A percentile compares a stretch with the other conserved stretches of the same genome.
Conservation (phyloP, 148 eudicot species). For the Tetragonia tetragonoides region DNA sequence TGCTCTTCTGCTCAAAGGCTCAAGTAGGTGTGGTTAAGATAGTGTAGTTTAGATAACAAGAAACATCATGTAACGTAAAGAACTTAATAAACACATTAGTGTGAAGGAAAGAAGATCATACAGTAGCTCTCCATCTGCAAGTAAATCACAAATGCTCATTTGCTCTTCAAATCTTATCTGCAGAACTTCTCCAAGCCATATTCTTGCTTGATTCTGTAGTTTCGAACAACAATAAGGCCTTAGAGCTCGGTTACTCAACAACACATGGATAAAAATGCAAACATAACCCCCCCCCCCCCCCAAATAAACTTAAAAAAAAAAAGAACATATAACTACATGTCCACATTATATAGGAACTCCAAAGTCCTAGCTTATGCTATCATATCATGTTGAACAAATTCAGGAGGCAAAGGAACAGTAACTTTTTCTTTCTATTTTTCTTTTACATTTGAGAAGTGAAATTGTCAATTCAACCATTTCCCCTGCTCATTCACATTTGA, state of each 20-base stretch:
- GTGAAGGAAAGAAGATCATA: conserved; percentile 31
- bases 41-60: neutral
- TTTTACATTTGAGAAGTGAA: too few species aligned
- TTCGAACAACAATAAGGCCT: conserved; percentile 2
- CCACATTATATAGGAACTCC: neutral
- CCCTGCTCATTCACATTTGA: too few species aligned
- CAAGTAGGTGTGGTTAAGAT: neutral
- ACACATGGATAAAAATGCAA: neutral
- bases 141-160: conserved; percentile 51
- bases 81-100: too few species aligned
- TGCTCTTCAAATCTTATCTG: conserved; percentile 55
- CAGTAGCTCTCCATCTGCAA: conserved; percentile 84
- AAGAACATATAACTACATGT: neutral
- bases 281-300: too few species aligned
- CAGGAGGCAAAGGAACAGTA: too few species aligned
- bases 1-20: neutral
- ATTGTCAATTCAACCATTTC: too few species aligned
- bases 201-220: conserved; percentile 69
- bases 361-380: too few species aligned
- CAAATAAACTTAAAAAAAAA: neutral
- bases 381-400: too few species aligned
- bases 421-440: too few species aligned
- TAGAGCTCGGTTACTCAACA: neutral
- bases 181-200: conserved; percentile 85
- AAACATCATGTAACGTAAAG: neutral